Base-by-base conservation (phyloP, 2,329 filamentous ascomycete genomes). In the Aspergillus fischeri region DNA sequence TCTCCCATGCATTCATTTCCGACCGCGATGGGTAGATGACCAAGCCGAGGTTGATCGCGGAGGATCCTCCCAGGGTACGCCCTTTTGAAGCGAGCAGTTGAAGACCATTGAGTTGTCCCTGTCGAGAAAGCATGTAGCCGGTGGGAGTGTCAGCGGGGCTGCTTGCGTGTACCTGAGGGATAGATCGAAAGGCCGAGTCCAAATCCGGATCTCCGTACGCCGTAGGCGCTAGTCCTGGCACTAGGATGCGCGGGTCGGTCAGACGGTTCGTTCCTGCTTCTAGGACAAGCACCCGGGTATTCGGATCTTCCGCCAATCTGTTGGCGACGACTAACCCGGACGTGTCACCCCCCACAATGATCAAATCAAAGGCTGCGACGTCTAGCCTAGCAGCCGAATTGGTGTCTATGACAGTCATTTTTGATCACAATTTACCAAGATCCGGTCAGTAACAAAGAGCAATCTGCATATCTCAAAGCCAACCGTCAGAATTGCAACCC, bases 31-130 rank as follows among this genome's bases (percentile, higher is more conserved):
- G 62, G 21, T 63, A 65, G 42, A 64, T 54, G 2, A 59, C 42
- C 55, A 63, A 58, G 28, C 67, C 69, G 49, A 78, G 74, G 59
- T 81, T 80, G 24, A 80, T 60, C 0, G 77, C 73, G 14, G 70
- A 77, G 20, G 74, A 77, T 14, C 80, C 80, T 7, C 80, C 80
- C 0, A 82, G 69, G 0, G 80, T 78, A 56, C 78, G 78, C 35
- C 78, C 80, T 9, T 79, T 72, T 32, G 74, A 75, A 44, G 78
- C 75, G 6, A 65, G 51, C 14, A 80, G 72, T 1, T 68, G 58
- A 3, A 78, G 73, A 25, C 72, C 72, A 28, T 73, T 71, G 8
- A 81, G 72, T 25, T 61, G 56, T 51, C 55, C 50, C 60, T 62
- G 14, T 17, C 14, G 5, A 35, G 29, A 6, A 8, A 11, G 10